A percentile compares a stretch with the other conserved stretches of the same genome.
These are phyloP conservation scores for Wickerhamomyces sp. DNA, from an alignment of 1,139 yeast genomes.

Conservation along the genomic window DNA sequence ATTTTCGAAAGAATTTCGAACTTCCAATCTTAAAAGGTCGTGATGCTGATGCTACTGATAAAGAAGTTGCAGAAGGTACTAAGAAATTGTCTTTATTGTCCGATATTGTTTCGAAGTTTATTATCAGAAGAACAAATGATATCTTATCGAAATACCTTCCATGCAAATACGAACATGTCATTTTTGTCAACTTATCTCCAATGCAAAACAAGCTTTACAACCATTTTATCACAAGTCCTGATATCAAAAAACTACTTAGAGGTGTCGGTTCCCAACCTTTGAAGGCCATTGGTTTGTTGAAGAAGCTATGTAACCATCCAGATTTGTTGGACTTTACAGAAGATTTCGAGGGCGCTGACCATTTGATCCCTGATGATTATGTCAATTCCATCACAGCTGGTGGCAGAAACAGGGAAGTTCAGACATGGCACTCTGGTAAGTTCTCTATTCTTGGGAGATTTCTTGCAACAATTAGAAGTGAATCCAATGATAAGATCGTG, in stretches of 20 bases:
- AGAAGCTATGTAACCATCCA: slow-evolving; percentile 92
- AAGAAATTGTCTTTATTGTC: slow-evolving; percentile 66
- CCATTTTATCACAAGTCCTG: slow-evolving; percentile 78
- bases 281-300: slow-evolving; percentile 83
- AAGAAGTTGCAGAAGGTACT: slow-evolving; percentile 71
- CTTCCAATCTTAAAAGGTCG: slow-evolving; percentile 75
- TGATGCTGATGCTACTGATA: slow-evolving; percentile 85
- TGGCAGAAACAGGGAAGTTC: slow-evolving; percentile 58
- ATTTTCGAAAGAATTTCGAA: slow-evolving; percentile 84
- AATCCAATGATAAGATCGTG: slow-evolving; percentile 92
- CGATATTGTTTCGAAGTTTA: slow-evolving; percentile 76
- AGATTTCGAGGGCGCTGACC: slow-evolving; percentile 66
- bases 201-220: slow-evolving; percentile 69
- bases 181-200: slow-evolving; percentile 79
- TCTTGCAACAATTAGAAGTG: slow-evolving; percentile 64
- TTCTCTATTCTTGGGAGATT: slow-evolving; percentile 62
- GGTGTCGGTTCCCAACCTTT: slow-evolving; percentile 81
- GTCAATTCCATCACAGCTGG: slow-evolving; percentile 34
- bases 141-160: slow-evolving; percentile 90
- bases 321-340: slow-evolving; percentile 72
- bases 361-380: slow-evolving; percentile 72
- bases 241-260: slow-evolving; percentile 60
- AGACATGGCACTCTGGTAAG: slow-evolving; percentile 52
- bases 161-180: slow-evolving; percentile 92
- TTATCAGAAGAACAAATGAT: slow-evolving; percentile 94